Evolutionary conservation across 1,139 yeast genomes (phyloP).

Genomic region (Saccharomyces hybrid): DNA sequence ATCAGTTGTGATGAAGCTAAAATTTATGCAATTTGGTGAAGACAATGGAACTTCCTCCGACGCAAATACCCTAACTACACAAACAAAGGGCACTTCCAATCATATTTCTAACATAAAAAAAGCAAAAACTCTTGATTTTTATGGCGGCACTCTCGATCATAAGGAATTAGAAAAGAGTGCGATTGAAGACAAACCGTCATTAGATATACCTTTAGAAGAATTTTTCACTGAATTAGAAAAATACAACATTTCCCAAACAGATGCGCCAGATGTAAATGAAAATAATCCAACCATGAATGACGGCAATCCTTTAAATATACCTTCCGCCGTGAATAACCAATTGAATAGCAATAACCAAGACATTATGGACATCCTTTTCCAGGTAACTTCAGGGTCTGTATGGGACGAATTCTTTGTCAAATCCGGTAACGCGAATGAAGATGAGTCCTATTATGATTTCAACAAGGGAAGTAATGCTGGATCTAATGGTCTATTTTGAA

Average conservation of each 20-base stretch:
- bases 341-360: conserved; percentile 41
- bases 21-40: conserved; percentile 33
- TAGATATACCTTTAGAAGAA: conserved; percentile 18
- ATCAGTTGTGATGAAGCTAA: conserved; percentile 61
- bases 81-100: not conserved
- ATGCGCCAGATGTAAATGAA: conserved; percentile 5
- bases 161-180: not conserved
- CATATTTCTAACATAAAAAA: not conserved
- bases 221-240: conserved; percentile 24
- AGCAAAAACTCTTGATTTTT: not conserved
- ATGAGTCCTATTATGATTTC: not conserved
- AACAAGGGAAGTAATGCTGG: not conserved
- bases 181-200: not conserved
- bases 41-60: conserved; percentile 23
- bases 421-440: not conserved
- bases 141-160: conserved; percentile 6
- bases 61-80: conserved; percentile 1
- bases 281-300: not conserved
- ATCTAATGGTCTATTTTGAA: not conserved
- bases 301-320: conserved; percentile 5
- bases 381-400: conserved; percentile 60
- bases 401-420: conserved; percentile 66
- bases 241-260: conserved; percentile 7
- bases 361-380: conserved; percentile 55
- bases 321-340: not conserved